Percentiles rank a stretch among this genome's conserved stretches.
phyloP scores from a whole-genome alignment of 805 yeast genomes.

The Kuraishia capsulata region DNA sequence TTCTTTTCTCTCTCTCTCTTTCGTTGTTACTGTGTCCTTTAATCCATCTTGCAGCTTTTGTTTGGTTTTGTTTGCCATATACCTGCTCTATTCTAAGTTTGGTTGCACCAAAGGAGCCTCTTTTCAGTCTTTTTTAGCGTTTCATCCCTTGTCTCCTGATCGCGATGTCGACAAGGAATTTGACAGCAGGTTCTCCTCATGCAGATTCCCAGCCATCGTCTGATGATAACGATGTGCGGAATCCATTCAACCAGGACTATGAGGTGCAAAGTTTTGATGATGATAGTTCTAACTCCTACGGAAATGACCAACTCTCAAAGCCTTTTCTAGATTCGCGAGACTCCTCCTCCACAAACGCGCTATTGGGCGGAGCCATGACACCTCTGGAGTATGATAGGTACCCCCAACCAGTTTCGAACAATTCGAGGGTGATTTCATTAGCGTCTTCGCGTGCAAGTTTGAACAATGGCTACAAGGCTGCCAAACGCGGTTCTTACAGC shows the following conservation, averaged over 20 bases:
- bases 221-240: slow-evolving; percentile 18
- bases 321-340: slow-evolving; percentile 24
- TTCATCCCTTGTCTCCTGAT: no score
- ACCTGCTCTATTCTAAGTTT: no score
- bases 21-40: no score
- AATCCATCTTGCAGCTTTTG: no score
- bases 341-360: slow-evolving; percentile 7
- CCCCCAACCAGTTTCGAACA: slow-evolving; percentile 43
- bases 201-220: slow-evolving; percentile 21
- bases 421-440: slow-evolving; percentile 48
- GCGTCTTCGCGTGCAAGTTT: slow-evolving; percentile 28
- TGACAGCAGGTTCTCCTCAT: slow-evolving; percentile 24
- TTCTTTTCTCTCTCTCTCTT: no score
- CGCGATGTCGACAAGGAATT: slow-evolving; percentile 23
- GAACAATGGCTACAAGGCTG: slow-evolving; percentile 4
- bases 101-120: no score
- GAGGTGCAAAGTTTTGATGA: slow-evolving; percentile 20
- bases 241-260: slow-evolving; percentile 22
- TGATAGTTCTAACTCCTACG: slow-evolving; percentile 12
- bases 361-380: slow-evolving; percentile 17
- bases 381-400: slow-evolving; percentile 62
- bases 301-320: slow-evolving; percentile 11
- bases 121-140: no score
- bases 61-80: no score
- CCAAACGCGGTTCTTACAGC: slow-evolving; percentile 5